phyloP scores from a whole-genome alignment of 1,139 yeast species.

The Trichomonascaceae sp. region DNA sequence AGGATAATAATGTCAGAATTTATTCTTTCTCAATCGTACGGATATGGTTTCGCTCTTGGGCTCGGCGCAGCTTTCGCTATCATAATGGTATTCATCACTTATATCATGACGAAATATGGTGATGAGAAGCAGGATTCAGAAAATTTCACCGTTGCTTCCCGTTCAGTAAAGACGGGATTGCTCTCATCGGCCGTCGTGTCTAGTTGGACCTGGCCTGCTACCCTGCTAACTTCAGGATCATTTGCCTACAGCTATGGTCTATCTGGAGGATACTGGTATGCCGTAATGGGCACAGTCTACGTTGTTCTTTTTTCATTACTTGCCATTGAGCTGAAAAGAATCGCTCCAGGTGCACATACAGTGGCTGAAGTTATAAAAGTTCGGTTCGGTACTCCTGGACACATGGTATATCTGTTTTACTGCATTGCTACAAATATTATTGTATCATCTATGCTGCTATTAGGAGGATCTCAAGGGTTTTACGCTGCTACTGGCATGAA shows the following conservation, averaged over 20 bases:
- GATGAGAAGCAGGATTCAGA: constrained; percentile 81
- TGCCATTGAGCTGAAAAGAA: constrained; percentile 55
- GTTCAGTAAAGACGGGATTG: constrained; percentile 71
- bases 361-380: constrained; percentile 59
- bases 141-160: constrained; percentile 83
- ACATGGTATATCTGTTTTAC: constrained; percentile 61
- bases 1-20: background rate
- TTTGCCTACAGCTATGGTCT: constrained; percentile 72
- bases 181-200: constrained; percentile 81
- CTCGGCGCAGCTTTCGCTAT: constrained; percentile 73
- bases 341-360: constrained; percentile 48
- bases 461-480: constrained; percentile 69
- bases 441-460: constrained; percentile 78
- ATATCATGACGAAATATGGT: constrained; percentile 64
- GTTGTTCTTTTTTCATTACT: constrained; percentile 60
- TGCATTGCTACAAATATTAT: constrained; percentile 75
- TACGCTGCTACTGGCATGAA: constrained; percentile 74
- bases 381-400: constrained; percentile 64
- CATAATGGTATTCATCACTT: constrained; percentile 74
- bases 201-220: constrained; percentile 92
- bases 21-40: constrained; percentile 58
- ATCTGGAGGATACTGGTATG: constrained; percentile 65
- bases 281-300: constrained; percentile 65
- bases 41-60: constrained; percentile 82
- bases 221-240: constrained; percentile 64